Conservation (phyloP, 2,329 filamentous ascomycete species). For the Colletotrichum musicola region DNA sequence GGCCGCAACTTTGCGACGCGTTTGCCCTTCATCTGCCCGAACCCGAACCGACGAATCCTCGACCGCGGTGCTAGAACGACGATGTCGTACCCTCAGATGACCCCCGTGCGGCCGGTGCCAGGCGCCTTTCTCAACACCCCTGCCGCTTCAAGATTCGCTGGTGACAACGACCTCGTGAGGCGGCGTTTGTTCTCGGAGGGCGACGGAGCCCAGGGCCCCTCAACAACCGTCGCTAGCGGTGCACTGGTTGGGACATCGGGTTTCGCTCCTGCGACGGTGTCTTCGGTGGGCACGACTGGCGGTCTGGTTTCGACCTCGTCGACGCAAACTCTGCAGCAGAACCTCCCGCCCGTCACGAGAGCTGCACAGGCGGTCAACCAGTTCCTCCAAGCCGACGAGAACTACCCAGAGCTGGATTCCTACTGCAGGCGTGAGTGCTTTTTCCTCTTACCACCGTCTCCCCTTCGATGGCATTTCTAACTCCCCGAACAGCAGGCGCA, state of each 20-base stretch:
- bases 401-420: slow-evolving; percentile 89
- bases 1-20: slow-evolving; percentile 40
- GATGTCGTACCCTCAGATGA: slow-evolving; percentile 70
- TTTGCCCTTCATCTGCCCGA: slow-evolving; percentile 24
- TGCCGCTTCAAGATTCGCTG: slow-evolving; percentile 59
- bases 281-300: slow-evolving; percentile 44
- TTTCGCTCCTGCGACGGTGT: slow-evolving; percentile 42
- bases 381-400: slow-evolving; percentile 79
- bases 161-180: slow-evolving; percentile 58
- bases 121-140: slow-evolving; percentile 84
- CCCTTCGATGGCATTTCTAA: slow-evolving; percentile 41
- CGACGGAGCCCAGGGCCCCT: slow-evolving; percentile 28
- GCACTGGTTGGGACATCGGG: slow-evolving; percentile 22
- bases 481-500: slow-evolving; percentile 76
- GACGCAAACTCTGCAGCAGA: slow-evolving; percentile 60
- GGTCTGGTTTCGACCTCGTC: slow-evolving; percentile 49
- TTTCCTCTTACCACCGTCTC: background rate
- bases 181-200: slow-evolving; percentile 63
- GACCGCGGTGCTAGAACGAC: slow-evolving; percentile 40
- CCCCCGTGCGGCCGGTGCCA: slow-evolving; percentile 79
- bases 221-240: slow-evolving; percentile 25
- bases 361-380: slow-evolving; percentile 88
- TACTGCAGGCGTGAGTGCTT: slow-evolving; percentile 84
- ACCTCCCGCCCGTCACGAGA: slow-evolving; percentile 78
- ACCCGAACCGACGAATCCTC: slow-evolving; percentile 21